These are phyloP conservation scores for Trichoderma sp. DNA, from an alignment of 2,329 filamentous ascomycete species.

Conservation along the genomic window DNA sequence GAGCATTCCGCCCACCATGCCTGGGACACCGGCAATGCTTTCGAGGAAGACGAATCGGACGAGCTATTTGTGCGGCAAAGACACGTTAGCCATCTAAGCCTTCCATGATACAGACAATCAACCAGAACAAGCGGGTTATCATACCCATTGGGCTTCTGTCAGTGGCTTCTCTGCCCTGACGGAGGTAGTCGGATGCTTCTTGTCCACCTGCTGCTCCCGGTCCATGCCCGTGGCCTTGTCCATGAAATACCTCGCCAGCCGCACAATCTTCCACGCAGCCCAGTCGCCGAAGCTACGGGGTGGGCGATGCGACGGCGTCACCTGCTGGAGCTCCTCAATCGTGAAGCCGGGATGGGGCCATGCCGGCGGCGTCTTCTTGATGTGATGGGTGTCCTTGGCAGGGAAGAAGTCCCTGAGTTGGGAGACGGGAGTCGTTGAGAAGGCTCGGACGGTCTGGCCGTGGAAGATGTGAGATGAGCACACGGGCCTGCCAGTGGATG, in stretches of 20 bases:
- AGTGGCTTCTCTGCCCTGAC: conserved; percentile 60
- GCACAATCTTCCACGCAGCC: conserved; percentile 75
- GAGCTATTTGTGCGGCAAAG: conserved; percentile 48
- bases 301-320: conserved; percentile 76
- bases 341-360: conserved; percentile 77
- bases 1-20: conserved; percentile 96
- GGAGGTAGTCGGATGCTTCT: conserved; percentile 58
- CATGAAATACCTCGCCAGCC: conserved; percentile 75
- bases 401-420: conserved; percentile 65
- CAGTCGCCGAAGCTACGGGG: conserved; percentile 74
- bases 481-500: conserved; percentile 29
- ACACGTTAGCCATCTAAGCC: background rate
- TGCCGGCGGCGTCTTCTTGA: conserved; percentile 63
- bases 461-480: conserved; percentile 10
- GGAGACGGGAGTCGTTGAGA: conserved; percentile 53
- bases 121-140: conserved; percentile 30
- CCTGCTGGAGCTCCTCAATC: conserved; percentile 72
- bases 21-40: conserved; percentile 90
- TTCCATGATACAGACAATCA: conserved; percentile 17
- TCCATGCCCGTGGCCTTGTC: conserved; percentile 75
- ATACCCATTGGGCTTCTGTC: conserved; percentile 81
- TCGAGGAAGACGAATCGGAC: conserved; percentile 91
- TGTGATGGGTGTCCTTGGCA: conserved; percentile 60
- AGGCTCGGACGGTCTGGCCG: conserved; percentile 39
- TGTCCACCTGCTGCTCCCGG: conserved; percentile 70